These are phyloP conservation scores for Phytophthora kernoviae DNA, from an alignment of 352 stramenopile species.

Conservation along the genomic window DNA sequence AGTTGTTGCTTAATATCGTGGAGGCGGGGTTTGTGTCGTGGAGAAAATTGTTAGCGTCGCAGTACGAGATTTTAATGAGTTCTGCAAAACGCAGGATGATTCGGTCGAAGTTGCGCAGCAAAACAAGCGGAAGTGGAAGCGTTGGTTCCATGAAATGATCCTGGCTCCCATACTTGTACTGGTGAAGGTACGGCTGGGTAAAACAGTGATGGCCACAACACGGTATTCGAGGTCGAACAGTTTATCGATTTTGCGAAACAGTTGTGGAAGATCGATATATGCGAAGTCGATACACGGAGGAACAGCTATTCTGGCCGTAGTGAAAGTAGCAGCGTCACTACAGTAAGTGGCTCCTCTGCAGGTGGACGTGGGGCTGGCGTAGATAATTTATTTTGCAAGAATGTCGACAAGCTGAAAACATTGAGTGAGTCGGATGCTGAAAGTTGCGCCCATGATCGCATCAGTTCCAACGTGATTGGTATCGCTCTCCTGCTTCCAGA, in stretches of 20 bases:
- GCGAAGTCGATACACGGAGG: slow-evolving; percentile 5
- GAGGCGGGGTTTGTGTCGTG: slow-evolving; percentile 58
- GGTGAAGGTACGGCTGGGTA: slow-evolving; percentile 11
- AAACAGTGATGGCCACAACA: neutral
- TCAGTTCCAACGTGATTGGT: slow-evolving; percentile 40
- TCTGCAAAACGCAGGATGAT: slow-evolving; percentile 25
- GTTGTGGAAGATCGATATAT: slow-evolving; percentile 18
- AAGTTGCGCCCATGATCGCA: slow-evolving; percentile 1
- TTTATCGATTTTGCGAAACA: slow-evolving; percentile 33
- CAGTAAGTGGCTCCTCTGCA: slow-evolving; percentile 12
- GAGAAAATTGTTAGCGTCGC: slow-evolving; percentile 44
- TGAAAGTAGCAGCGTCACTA: slow-evolving; percentile 26
- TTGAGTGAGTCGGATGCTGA: neutral
- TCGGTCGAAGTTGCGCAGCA: slow-evolving; percentile 36
- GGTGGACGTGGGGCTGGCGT: slow-evolving; percentile 6
- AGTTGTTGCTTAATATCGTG: slow-evolving; percentile 52
- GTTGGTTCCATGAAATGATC: slow-evolving; percentile 59
- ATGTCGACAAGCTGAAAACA: neutral
- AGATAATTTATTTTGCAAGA: neutral
- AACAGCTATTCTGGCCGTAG: neutral
- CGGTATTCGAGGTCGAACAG: slow-evolving; percentile 25
- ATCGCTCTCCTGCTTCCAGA: slow-evolving; percentile 60
- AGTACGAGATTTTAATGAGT: slow-evolving; percentile 58
- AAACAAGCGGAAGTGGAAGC: slow-evolving; percentile 55
- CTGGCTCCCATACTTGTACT: slow-evolving; percentile 33